Conservation (phyloP, 1,139 yeast genomes). For the Hansenula lynferdii region DNA sequence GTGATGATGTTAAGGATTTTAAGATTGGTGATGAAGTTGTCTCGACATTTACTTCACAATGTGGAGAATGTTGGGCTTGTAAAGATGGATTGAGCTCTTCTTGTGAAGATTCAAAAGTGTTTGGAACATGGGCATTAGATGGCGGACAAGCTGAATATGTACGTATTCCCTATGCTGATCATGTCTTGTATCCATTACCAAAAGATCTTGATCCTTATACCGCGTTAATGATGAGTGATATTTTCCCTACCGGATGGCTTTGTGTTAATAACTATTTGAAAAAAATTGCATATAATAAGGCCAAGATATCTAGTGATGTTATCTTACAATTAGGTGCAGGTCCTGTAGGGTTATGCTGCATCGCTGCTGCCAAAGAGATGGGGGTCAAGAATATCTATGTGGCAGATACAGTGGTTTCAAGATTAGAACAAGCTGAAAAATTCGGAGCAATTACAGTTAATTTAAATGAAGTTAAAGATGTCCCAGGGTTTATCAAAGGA, state of each 20-base stretch:
- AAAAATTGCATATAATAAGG: slow-evolving; percentile 27
- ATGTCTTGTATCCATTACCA: slow-evolving; percentile 43
- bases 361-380: slow-evolving; percentile 71
- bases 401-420: slow-evolving; percentile 69
- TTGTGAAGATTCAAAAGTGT: slow-evolving; percentile 46
- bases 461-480: slow-evolving; percentile 51
- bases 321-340: slow-evolving; percentile 58
- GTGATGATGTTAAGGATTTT: slow-evolving; percentile 53
- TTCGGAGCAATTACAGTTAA: slow-evolving; percentile 67
- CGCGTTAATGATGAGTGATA: slow-evolving; percentile 60
- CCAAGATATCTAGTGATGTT: slow-evolving; percentile 23
- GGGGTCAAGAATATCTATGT: slow-evolving; percentile 82
- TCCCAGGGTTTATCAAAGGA: slow-evolving; percentile 24
- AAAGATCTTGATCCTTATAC: slow-evolving; percentile 36
- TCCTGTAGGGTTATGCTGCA: slow-evolving; percentile 65
- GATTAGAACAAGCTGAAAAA: slow-evolving; percentile 50
- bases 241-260: slow-evolving; percentile 61
- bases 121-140: slow-evolving; percentile 63
- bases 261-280: slow-evolving; percentile 46
- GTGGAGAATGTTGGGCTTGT: slow-evolving; percentile 32
- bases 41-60: slow-evolving; percentile 46
- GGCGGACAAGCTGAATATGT: slow-evolving; percentile 60
- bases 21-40: slow-evolving; percentile 69
- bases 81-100: slow-evolving; percentile 43
- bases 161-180: slow-evolving; percentile 51